Conservation (phyloP, 106 monocot genomes). For the Xerophyta viscosa region DNA sequence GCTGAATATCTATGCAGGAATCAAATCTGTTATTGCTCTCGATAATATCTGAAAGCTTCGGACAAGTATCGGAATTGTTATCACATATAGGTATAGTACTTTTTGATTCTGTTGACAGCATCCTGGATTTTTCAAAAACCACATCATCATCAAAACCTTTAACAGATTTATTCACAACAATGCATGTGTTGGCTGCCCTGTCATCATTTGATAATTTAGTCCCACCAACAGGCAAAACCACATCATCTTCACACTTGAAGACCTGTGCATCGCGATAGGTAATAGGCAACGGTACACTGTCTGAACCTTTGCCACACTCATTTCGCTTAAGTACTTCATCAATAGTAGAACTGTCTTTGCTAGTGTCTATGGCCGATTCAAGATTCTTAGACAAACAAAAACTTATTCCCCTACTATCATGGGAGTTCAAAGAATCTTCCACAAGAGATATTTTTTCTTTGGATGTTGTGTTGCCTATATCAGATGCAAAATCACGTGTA, state of each 20-base stretch:
- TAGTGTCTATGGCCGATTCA: background rate
- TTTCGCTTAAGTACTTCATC: constrained; percentile 6
- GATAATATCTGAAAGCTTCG: background rate
- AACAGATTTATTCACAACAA: background rate
- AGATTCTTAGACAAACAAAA: constrained; percentile 1
- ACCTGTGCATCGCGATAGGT: constrained; percentile 1
- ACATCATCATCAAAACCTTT: constrained; percentile 7
- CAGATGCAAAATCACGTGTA: constrained; percentile 27
- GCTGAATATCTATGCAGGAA: background rate
- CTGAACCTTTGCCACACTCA: background rate
- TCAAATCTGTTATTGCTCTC: background rate
- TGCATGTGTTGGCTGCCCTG: background rate
- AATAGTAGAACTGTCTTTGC: constrained; percentile 4
- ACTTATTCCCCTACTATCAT: constrained; percentile 11
- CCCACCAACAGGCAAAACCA: constrained; percentile 1
- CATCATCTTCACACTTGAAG: constrained; percentile 5
- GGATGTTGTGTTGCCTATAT: constrained; percentile 7
- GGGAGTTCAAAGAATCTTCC: constrained; percentile 5
- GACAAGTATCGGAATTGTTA: constrained; percentile 3
- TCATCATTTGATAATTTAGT: constrained; percentile 1
- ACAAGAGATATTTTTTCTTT: constrained; percentile 3
- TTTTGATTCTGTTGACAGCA: background rate
- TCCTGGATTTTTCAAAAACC: background rate
- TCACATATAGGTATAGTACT: background rate
- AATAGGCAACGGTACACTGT: background rate